Percentiles rank a stretch among this genome's conserved stretches.
These are phyloP conservation scores for Zygnema circumcarinatum DNA, from an alignment of 139 green algal species.

Conservation along the genomic window DNA sequence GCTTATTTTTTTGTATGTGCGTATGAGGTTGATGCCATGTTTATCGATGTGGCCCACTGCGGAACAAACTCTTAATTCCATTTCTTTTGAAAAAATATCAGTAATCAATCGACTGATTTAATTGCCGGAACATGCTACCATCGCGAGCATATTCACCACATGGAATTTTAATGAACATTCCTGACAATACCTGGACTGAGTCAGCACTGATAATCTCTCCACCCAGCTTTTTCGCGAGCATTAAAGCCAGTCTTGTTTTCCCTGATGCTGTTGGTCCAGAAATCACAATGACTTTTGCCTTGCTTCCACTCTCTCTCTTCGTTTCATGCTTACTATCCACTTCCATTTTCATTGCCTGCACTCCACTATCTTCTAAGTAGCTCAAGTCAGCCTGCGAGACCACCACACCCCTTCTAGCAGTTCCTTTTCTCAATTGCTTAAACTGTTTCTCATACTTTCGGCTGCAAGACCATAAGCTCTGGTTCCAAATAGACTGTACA, in stretches of 20 bases:
- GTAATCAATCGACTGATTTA: too few species aligned
- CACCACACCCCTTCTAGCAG: background rate
- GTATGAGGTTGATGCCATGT: too few species aligned
- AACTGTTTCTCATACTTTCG: too few species aligned
- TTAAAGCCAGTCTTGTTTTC: constrained; percentile 84
- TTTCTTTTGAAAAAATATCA: too few species aligned
- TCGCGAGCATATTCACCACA: too few species aligned
- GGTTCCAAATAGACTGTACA: too few species aligned
- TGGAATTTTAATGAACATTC: too few species aligned
- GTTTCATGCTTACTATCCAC: background rate
- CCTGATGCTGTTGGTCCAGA: constrained; percentile 91
- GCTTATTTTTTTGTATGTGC: too few species aligned
- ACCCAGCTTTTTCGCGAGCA: constrained; percentile 77
- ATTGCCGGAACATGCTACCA: too few species aligned
- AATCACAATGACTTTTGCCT: constrained; percentile 73
- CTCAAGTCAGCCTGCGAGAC: background rate
- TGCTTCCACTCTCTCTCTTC: background rate
- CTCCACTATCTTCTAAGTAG: background rate
- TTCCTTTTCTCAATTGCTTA: background rate
- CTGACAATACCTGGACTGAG: constrained; percentile 71
- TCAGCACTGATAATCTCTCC: constrained; percentile 95
- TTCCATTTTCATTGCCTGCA: background rate
- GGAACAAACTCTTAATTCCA: too few species aligned
- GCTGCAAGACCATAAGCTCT: too few species aligned
- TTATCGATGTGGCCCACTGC: too few species aligned